Base-by-base conservation (phyloP, 306 rosid genomes). In the Casuarina equisetifolia region DNA sequence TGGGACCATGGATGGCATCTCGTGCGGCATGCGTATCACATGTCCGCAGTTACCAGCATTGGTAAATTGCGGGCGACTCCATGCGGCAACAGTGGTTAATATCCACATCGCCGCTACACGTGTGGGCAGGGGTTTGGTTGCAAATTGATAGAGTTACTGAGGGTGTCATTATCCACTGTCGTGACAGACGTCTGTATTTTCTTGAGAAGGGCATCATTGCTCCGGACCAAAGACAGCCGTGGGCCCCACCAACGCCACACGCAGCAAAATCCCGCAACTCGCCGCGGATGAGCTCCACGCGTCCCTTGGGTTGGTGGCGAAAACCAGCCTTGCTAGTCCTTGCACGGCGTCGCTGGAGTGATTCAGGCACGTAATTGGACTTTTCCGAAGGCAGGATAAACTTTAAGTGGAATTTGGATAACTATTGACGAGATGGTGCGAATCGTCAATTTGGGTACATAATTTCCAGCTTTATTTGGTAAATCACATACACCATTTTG, bases 131-230 rank as follows among this genome's bases (percentile, higher is more conserved):
- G 40, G 4, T 9, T 12, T 44, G 43, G 51, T 10, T 48, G 48
- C 58, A 54, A 80, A 49, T 67, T 74, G 83, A 74, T 80, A 80
- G 50, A 66, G 63, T 68, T 46, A 11, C 75, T 0, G 8, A 2
- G 39, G 79, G 52, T 35, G 70, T 68, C 79, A n/a, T 74, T 57
- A 45, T 80, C 83, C 71, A 0, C 63, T 45, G 72, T 75, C 13
- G 76, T 80, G 43, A 80, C 83, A 75, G 80, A 69, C 76, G 69
- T 58, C 80, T 43, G 12, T 71, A 13, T 19, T 76, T 70, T 62
- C 73, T 70, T 32, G 55, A 55, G 54, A 68, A 74, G 52, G 70
- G 74, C 40, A 78, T 61, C 48, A 36, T 55, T 35, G 32, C 49
- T 13, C 1, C 44, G n/a, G 10, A 39, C 4, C 17, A 6, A 50